phyloP scores from a whole-genome alignment of 169 alveolate species.

The Neospora caninum region DNA sequence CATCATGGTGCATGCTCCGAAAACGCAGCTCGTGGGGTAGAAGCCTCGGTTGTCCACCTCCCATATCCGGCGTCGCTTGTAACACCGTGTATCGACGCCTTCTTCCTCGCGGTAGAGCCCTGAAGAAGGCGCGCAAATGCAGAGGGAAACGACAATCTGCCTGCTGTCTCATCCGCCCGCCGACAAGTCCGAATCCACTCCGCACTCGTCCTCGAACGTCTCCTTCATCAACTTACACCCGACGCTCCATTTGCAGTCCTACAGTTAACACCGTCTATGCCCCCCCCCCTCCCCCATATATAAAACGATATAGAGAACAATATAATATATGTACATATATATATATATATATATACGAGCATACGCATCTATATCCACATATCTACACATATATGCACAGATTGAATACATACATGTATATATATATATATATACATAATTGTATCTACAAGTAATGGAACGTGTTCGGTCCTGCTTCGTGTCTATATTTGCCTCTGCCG shows the following conservation, averaged over 20 bases:
- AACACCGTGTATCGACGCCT: constrained; percentile 80
- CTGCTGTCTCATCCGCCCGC: not conserved
- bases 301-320: not conserved
- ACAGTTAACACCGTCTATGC: too few species aligned
- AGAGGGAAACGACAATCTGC: not conserved
- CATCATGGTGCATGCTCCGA: constrained; percentile 86
- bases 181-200: not conserved
- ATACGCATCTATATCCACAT: not conserved
- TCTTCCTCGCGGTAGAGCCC: constrained; percentile 82
- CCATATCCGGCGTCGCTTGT: constrained; percentile 76
- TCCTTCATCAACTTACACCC: not conserved
- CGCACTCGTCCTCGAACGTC: not conserved
- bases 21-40: constrained; percentile 80
- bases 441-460: not conserved
- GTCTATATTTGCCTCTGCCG: too few species aligned
- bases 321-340: not conserved
- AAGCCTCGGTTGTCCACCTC: constrained; percentile 80
- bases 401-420: too few species aligned
- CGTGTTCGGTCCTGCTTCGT: too few species aligned
- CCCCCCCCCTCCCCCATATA: too few species aligned
- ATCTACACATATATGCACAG: not conserved
- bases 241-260: too few species aligned
- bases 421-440: not conserved
- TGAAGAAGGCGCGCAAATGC: not conserved
- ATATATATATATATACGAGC: not conserved